Evolutionary conservation across 768 basidiomycete genomes (phyloP), one percentile per base, ranked within the genome.

Genomic region (Termitomyces sp.): DNA sequence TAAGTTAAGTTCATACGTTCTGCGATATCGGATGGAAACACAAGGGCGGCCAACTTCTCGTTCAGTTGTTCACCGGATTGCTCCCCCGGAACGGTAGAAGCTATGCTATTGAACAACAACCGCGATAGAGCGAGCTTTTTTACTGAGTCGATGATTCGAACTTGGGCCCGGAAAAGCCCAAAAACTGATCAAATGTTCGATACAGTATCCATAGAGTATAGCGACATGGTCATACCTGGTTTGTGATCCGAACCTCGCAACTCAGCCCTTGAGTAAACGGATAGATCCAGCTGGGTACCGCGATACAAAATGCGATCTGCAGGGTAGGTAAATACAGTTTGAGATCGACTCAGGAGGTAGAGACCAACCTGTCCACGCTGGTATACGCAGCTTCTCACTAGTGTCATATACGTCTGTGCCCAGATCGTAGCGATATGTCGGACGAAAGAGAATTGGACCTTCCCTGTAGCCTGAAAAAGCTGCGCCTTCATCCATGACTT

Each of bases 361-460:
- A 52, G 40, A 61, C 80, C 57, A 55, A 94, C 94, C 94, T 64
- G 96, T 98, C 95, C 95, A 98, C 17, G 96, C 93, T 5, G 97
- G 97, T 66, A 97, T 88, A 26, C 97, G 83, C 81, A 87, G 84
- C 75, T 98, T 99, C 71, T 98, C 97, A 67, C 92, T 91, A 14
- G 92, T 89, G 69, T 99, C 97, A 68, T 98, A 99, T 48, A 78
- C 78, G 60, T 97, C 89, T 9, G 94, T 85, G 10, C 85, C 83
- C 6, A 87, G 66, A 66, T 89, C 86, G 66, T 95, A 98, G 60
- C 92, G 90, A 74, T 99, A 98, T 2, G 96, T 99, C 8, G 97
- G 97, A 14, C 84, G 77, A 74, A 99, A 99, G n/a, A 90, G 66
- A 17, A 98, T 69, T 0, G 91, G 91, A 0, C 93, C 96, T 70